Evolutionary conservation across 2,329 filamentous ascomycete species (phyloP), one percentile per base, ranked within the genome.

Genomic region (Alternaria conjuncta): DNA sequence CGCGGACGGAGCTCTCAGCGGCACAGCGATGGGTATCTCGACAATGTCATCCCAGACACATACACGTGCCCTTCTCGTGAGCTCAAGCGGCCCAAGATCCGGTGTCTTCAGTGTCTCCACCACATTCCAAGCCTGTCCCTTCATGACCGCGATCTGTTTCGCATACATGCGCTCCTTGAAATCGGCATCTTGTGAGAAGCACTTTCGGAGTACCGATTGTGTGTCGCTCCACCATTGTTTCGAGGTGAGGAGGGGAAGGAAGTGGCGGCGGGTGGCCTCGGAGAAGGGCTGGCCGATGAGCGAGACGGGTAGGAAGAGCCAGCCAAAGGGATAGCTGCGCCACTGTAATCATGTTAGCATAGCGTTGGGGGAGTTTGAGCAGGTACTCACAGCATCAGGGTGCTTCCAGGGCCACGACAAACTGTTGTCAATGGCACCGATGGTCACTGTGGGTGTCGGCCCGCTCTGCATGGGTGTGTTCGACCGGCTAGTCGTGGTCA

Each of bases 341-440:
- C 88, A 90, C 86, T 88, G 60, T 18, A 30, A 25, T 30, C 55
- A 21, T 59, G 61, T 75, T 57, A 75, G 69, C 43, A 61, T 10
- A 23, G 36, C 53, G 6, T 11, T 21, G 50, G 44, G 45, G 51
- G 23, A 25, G 21, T 57, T 6, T 9, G 21, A 46, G 28, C 13
- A 10, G 3, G 25, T 81, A 61, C 86, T 80, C 81, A 88, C 86
- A 60, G 95, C 96, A 84, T 99, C 95, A 0, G 95, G 95, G 74
- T 98, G 95, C 80, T 98, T 98, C 96, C 95, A 99, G 2, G 96
- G 96, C 94, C 96, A 99, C 2, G 96, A 98, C 69, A 99, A 81
- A 69, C 94, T 97, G 80, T 99, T 99, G 80, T 99, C 96, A 70
- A 99, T 99, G 60, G 96, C 96, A 50, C 96, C 96, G 59, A 99